A percentile compares a stretch with the other conserved stretches of the same genome.
These are phyloP conservation scores for Crithidia thermophila DNA, from an alignment of 208 protist genomes.

Conservation along the genomic window DNA sequence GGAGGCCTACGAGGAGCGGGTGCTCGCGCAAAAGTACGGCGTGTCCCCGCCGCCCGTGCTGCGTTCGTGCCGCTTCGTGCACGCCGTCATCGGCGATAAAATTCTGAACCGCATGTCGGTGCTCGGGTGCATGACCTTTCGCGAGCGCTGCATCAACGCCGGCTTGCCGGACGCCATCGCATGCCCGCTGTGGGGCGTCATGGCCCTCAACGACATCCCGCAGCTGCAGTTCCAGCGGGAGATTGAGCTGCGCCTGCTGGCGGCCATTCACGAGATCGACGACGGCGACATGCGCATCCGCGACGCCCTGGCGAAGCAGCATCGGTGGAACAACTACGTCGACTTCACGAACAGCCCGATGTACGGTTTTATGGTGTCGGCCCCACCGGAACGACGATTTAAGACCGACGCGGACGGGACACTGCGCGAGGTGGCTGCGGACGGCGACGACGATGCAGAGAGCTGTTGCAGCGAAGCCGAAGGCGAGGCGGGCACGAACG, in stretches of 20 bases:
- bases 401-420: conserved; percentile 1
- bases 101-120: conserved; percentile 40
- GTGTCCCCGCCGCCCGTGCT: conserved; percentile 40
- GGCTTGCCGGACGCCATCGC: conserved; percentile 40
- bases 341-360: conserved; percentile 30
- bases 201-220: conserved; percentile 36
- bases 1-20: conserved; percentile 19
- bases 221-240: conserved; percentile 45
- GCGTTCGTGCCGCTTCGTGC: conserved; percentile 43
- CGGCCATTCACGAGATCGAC: conserved; percentile 34
- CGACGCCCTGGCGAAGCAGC: conserved; percentile 18
- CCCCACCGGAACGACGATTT: conserved; percentile 24
- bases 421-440: not conserved
- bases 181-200: conserved; percentile 44
- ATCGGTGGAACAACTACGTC: conserved; percentile 38
- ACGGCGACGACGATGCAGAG: conserved; percentile 11
- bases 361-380: conserved; percentile 22
- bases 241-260: conserved; percentile 35
- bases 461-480: too few relatives aligned
- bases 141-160: conserved; percentile 30
- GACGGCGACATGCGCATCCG: conserved; percentile 35
- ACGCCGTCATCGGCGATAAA: conserved; percentile 34
- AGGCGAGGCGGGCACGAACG: too few relatives aligned
- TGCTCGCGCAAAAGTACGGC: conserved; percentile 19
- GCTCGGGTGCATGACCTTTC: conserved; percentile 31